phyloP scores from a whole-genome alignment of 768 basidiomycete genomes.

The Psilocybe tampanensis region DNA sequence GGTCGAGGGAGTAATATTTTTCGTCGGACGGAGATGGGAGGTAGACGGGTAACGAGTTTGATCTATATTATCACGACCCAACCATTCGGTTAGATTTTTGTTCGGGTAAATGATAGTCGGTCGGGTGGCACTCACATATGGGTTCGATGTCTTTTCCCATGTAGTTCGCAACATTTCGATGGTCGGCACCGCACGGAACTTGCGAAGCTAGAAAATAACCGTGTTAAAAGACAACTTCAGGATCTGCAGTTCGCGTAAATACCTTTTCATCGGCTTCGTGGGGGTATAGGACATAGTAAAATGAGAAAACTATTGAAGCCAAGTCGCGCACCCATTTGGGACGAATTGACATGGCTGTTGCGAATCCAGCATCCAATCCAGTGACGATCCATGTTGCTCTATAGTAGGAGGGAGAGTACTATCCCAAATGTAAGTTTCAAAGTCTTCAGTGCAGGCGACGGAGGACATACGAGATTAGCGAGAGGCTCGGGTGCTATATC shows the following conservation, averaged over 20 bases:
- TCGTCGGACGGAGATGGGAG: constrained; percentile 62
- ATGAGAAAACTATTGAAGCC: constrained; percentile 80
- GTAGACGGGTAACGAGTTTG: constrained; percentile 66
- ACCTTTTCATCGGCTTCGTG: constrained; percentile 97
- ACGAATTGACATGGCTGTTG: constrained; percentile 90
- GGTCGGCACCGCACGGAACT: constrained; percentile 90
- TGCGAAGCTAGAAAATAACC: constrained; percentile 63
- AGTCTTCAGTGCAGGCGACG: neutral
- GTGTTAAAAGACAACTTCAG: neutral
- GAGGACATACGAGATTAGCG: constrained; percentile 67
- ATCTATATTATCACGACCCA: constrained; percentile 50
- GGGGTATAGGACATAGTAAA: constrained; percentile 86
- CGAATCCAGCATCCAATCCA: constrained; percentile 96
- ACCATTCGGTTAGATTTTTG: constrained; percentile 3
- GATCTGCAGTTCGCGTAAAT: neutral
- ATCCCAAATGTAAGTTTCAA: constrained; percentile 6
- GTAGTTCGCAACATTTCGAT: constrained; percentile 95
- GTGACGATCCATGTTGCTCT: constrained; percentile 95
- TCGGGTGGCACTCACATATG: constrained; percentile 61
- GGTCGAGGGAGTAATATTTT: constrained; percentile 88
- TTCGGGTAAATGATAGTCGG: neutral
- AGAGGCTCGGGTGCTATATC: constrained; percentile 87
- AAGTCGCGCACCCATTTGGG: constrained; percentile 92
- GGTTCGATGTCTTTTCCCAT: constrained; percentile 97
- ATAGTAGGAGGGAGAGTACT: constrained; percentile 94